Base-by-base conservation (phyloP, 2,329 filamentous ascomycete species). In the Sporothrix schenckii region DNA sequence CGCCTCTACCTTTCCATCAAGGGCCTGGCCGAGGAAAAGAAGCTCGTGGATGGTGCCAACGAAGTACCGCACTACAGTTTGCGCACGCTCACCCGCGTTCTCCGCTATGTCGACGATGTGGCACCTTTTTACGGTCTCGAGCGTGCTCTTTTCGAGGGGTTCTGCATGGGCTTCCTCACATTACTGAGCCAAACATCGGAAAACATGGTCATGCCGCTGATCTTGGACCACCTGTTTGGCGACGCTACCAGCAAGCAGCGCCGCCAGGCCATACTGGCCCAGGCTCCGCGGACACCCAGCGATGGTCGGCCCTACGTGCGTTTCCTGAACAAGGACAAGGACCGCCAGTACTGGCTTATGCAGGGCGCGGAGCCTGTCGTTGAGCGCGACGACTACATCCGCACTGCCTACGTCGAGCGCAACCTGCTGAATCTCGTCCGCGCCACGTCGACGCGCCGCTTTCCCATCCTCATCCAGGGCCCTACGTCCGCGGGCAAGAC, bases 401-500 rank as follows among this genome's bases (percentile, higher is more conserved):
- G 97, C 72, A 99, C 95, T 0, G 91, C 92, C 0, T 99, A 97
- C 73, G 93, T 99, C 27, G 92, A 97, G 80, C 90, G 92, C 67
- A 99, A 99, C 74, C 85, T 99, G 74, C 88, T 97, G 75, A 99
- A 99, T 76, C 82, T 99, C 39, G 94, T 98, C 13, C 88, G 96
- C 76, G 96, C 95, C 3, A 93, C 93, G 19, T 98, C 94, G 0
- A 99, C 94, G 4, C 85, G 93, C 49, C 88, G 92, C 65, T 99
- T 97, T 78, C 96, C 95, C 0, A 92, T 99, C 65, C 85, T 99
- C 11, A 91, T 99, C 24, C 95, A 99, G 80, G 95, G 95, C 3
- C 95, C 96, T 14, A 99, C 95, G 0, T 99, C 96, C 5, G 92
- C 94, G 14, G 95, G 95, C 74, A 99, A 99, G 81, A 99, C 95